Evolutionary conservation across 352 stramenopile species (phyloP), one percentile per base, ranked within the genome.

Genomic region (Phytophthora pini): DNA sequence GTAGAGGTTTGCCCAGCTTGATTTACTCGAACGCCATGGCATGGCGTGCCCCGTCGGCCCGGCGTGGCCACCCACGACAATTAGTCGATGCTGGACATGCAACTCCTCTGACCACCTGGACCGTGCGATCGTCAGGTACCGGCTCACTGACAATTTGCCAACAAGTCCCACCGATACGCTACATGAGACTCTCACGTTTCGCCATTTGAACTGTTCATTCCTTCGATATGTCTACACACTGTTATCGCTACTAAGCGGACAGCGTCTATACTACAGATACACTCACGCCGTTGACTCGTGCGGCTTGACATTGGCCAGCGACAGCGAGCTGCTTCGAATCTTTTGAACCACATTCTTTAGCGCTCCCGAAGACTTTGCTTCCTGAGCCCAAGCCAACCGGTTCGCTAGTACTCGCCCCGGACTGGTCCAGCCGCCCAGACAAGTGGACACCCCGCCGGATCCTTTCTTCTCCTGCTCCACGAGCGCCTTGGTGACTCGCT

Each of bases 401-500:
- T 39, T 50, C 12, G 52, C 51, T n/a, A 68, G 13, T 7, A 41
- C 49, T 40, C 31, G 34, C 6, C 8, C 31, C 17, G 59, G 50
- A 38, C 45, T 55, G 5, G 24, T 17, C 50, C 49, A 58, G 3
- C 17, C 38, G 11, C 44, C 51, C n/a, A 63, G 22, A 29, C 45
- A 63, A 38, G 44, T 34, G 22, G 51, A 13, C 10, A 61, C 9
- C 3, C 60, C 60, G 8, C 61, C 61, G 5, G 41, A 63, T 11
- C 61, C 52, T 15, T 57, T 63, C 36, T 62, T 47, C 6, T 68
- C 61, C 22, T 68, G 61, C 38, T 68, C 63, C 5, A 43, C 31
- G 0, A 74, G 17, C 40, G 55, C 60, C 36, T 61, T 68, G 40
- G 56, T 75, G 45, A 84, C 70, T 15, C 55, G 51, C 5, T 47